Percentiles rank a stretch among this genome's conserved stretches.
phyloP scores from a whole-genome alignment of 371 early-diverging fungal species.

The Mucor velutinosus region DNA sequence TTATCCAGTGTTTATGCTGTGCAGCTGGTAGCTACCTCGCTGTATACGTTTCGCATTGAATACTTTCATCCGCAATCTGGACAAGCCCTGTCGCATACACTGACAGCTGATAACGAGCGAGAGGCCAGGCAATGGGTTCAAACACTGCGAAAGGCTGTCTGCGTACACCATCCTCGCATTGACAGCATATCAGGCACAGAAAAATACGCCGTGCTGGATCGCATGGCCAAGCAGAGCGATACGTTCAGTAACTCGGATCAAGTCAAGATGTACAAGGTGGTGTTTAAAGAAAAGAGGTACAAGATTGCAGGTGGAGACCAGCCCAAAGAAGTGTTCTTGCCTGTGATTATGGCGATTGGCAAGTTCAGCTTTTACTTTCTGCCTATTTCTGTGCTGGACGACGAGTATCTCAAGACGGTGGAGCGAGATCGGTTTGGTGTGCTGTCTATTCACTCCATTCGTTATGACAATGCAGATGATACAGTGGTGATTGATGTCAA shows the following conservation, averaged over 20 bases:
- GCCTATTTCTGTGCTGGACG: constrained; percentile 22
- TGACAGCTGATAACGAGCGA: constrained; percentile 19
- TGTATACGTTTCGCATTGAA: constrained; percentile 34
- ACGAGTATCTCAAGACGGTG: constrained; percentile 32
- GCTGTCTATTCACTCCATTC: constrained; percentile 32
- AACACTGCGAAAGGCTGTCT: constrained; percentile 24
- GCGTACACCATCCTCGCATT: constrained; percentile 23
- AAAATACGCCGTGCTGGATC: constrained; percentile 26
- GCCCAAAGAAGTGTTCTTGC: constrained; percentile 33
- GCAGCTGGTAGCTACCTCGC: constrained; percentile 17
- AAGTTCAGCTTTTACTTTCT: constrained; percentile 44
- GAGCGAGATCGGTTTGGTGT: constrained; percentile 46
- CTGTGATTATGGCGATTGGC: constrained; percentile 42
- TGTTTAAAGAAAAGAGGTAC: constrained; percentile 36
- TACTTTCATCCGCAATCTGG: constrained; percentile 32
- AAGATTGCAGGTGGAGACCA: constrained; percentile 10
- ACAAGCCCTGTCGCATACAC: constrained; percentile 17
- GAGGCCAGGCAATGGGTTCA: constrained; percentile 39
- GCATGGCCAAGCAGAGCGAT: constrained; percentile 39
- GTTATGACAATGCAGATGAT: constrained; percentile 35
- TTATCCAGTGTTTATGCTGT: constrained; percentile 33
- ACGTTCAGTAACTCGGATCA: constrained; percentile 20
- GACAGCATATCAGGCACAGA: constrained; percentile 23
- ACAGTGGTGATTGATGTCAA: constrained; percentile 35
- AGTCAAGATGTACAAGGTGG: constrained; percentile 38